Percentiles rank a stretch among this genome's conserved stretches.
Evolutionary conservation across 345 rosid genomes (phyloP).

Genomic region (Eucalyptus urophylla): DNA sequence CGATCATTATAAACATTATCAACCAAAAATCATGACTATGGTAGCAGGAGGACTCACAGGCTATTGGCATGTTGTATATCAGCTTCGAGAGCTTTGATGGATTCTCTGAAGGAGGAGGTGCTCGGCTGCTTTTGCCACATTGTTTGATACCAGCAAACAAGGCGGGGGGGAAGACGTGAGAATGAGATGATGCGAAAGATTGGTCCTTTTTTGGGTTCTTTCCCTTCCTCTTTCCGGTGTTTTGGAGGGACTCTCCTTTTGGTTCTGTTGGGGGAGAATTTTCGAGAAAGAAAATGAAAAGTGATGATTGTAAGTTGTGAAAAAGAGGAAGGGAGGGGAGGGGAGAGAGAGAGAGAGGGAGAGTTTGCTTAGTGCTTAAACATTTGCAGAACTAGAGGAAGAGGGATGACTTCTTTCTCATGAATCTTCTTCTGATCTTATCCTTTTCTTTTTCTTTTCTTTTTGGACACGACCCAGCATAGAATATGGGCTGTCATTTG

Average conservation of each 20-base stretch:
- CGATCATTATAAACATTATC: not conserved
- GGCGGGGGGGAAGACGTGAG: not conserved
- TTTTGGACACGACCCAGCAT: not conserved
- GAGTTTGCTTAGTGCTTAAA: conserved; percentile 7
- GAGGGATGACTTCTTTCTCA: conserved; percentile 22
- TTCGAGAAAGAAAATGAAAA: not conserved
- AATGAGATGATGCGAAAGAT: not conserved
- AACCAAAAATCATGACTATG: not conserved
- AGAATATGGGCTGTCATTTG: not conserved
- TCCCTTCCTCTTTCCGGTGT: not conserved
- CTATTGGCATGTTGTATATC: conserved; percentile 57
- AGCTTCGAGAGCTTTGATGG: conserved; percentile 53
- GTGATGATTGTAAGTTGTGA: not conserved
- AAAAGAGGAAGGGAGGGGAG: not conserved
- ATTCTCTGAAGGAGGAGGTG: conserved; percentile 39
- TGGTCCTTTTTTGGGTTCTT: not conserved
- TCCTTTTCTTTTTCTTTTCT: not conserved
- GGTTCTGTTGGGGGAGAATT: not conserved
- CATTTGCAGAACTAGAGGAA: conserved; percentile 9
- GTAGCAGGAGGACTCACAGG: conserved; percentile 21
- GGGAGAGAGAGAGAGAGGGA: not conserved
- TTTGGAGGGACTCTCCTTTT: not conserved
- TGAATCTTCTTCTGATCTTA: not conserved
- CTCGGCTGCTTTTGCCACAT: conserved; percentile 40
- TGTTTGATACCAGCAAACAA: not conserved